A percentile compares a stretch with the other conserved stretches of the same genome.
Conservation (phyloP, 495 filamentous ascomycete species). For the Neurospora discreta region DNA sequence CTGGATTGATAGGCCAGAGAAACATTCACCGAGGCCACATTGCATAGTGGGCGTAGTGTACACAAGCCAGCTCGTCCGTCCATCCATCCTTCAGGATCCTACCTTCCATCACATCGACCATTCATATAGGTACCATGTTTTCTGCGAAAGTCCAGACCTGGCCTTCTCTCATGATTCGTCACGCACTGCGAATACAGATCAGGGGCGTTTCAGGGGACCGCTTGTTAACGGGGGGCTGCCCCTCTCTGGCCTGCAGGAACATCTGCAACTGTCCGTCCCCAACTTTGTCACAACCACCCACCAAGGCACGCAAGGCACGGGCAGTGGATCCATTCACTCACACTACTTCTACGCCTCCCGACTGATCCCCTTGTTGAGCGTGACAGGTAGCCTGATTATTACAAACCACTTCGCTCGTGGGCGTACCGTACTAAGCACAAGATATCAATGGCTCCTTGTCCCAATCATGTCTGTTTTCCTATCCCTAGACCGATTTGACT, state of each 20-base stretch:
- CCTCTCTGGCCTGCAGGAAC: background rate
- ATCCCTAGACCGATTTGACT: conserved; percentile 12
- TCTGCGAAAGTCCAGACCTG: background rate
- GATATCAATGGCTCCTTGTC: background rate
- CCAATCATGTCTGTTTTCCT: conserved; percentile 17
- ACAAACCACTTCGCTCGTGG: background rate
- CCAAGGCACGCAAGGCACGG: background rate
- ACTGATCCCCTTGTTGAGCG: background rate
- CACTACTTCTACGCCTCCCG: background rate
- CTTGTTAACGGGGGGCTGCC: background rate
- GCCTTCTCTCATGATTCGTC: background rate
- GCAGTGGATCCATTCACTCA: background rate
- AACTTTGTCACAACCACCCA: background rate
- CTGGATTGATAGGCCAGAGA: too few relatives aligned
- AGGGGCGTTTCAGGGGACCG: background rate
- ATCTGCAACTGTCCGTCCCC: background rate
- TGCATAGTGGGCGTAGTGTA: background rate
- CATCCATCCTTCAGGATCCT: background rate
- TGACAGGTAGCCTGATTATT: background rate
- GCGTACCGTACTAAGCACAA: background rate
- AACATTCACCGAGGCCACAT: background rate
- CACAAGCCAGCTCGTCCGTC: background rate
- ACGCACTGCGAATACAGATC: background rate
- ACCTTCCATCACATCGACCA: background rate
- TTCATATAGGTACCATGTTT: background rate